Base-by-base conservation (phyloP, 2,329 filamentous ascomycete genomes). In the Hymenoscyphus occultus region DNA sequence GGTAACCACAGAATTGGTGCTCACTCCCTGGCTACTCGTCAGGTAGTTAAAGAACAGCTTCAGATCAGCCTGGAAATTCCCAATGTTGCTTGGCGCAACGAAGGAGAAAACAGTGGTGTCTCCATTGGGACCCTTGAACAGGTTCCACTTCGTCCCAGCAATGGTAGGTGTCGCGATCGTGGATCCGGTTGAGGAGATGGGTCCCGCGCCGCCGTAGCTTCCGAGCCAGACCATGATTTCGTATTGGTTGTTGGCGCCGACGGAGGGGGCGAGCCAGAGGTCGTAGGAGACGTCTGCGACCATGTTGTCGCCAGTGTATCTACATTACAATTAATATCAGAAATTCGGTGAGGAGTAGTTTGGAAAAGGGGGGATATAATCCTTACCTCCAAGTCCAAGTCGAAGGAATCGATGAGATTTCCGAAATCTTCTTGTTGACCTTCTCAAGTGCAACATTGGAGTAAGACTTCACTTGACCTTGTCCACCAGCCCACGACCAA, bases 161-260 rank as follows among this genome's bases (percentile, higher is more conserved):
- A 89, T 78, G 13, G 78, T 83, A 10, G 82, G 78, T 1, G 80
- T 85, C 1, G 82, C 84, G 69, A 87, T 79, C 6, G 83, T 70
- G n/a, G 76, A 77, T 60, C 84, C 84, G 45, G 79, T 81, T 65
- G 77, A 74, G 60, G 80, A 82, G 71, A 88, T 85, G 35, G 84
- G 83, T 2, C 84, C 84, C 1, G 83, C 84, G 60, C 82, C 81
- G 22, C 82, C 84, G 54, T 86, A 76, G 40, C 82, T 82, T 4
- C 77, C 80, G 40, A 85, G 77, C 86, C 86, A 89, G 69, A 89
- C 81, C 86, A 89, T 89, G 71, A 89, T 78, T 76, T 89, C 86
- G 71, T 85, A 87, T 69, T 84, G 78, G n/a, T 63, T 61, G 14
- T 32, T 39, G 7, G 60, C 64, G 19, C 80, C 79, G 31, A 78